phyloP scores from a whole-genome alignment of 768 basidiomycete genomes.

The Lactarius vividus region DNA sequence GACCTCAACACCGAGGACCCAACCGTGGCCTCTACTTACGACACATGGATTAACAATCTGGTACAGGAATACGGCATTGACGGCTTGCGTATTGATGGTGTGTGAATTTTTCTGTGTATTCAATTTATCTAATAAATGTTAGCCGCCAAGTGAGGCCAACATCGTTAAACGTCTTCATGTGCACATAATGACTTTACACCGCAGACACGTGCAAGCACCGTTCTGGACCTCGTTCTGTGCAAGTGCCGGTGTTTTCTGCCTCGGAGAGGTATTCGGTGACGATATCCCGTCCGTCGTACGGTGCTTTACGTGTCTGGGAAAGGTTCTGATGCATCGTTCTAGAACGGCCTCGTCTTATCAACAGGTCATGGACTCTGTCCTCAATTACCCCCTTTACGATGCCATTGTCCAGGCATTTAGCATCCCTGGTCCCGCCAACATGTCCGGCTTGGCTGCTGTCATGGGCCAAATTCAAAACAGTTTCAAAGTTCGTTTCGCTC shows the following conservation, averaged over 20 bases:
- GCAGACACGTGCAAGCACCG: conserved; percentile 60
- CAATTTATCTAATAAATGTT: conserved; percentile 4
- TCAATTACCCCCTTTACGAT: conserved; percentile 69
- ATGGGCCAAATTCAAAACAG: conserved; percentile 52
- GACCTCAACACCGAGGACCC: conserved; percentile 77
- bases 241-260: conserved; percentile 80
- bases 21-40: conserved; percentile 58
- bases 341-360: conserved; percentile 60
- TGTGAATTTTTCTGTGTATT: conserved; percentile 22
- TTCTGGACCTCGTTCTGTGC: conserved; percentile 78
- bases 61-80: conserved; percentile 74
- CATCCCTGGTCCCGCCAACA: conserved; percentile 68
- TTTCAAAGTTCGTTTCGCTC: conserved; percentile 41
- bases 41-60: conserved; percentile 64
- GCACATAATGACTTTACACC: conserved; percentile 11
- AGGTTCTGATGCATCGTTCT: conserved; percentile 22
- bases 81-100: conserved; percentile 81
- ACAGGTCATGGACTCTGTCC: conserved; percentile 60
- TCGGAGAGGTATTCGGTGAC: conserved; percentile 73
- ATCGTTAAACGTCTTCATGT: conserved; percentile 8
- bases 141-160: conserved; percentile 37
- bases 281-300: conserved; percentile 45
- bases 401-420: conserved; percentile 62
- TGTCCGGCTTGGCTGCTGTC: conserved; percentile 51
- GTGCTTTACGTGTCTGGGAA: conserved; percentile 19